These are phyloP conservation scores for Xylariaceae sp. DNA, from an alignment of 2,329 filamentous ascomycete genomes.

Conservation along the genomic window DNA sequence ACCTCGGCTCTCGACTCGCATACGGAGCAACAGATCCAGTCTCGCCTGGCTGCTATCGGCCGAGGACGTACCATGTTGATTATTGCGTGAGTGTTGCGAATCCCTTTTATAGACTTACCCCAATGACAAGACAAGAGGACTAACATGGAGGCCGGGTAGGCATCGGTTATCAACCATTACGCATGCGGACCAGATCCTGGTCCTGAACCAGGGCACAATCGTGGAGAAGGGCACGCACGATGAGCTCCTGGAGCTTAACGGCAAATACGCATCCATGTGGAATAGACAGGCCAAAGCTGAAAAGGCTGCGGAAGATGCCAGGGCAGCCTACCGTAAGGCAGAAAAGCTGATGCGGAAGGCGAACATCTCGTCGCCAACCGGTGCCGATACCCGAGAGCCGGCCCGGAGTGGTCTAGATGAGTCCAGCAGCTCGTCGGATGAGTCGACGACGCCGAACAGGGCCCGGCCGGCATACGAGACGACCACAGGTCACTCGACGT, in stretches of 20 bases:
- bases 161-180: slow-evolving; percentile 83
- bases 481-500: slow-evolving; percentile 12
- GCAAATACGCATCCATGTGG: slow-evolving; percentile 82
- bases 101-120: no score
- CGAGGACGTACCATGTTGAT: slow-evolving; percentile 87
- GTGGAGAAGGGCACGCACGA: slow-evolving; percentile 74
- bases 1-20: slow-evolving; percentile 88
- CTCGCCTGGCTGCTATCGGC: slow-evolving; percentile 74
- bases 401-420: slow-evolving; percentile 35
- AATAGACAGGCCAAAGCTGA: slow-evolving; percentile 79
- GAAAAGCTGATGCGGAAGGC: slow-evolving; percentile 44
- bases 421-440: slow-evolving; percentile 34
- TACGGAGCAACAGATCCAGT: slow-evolving; percentile 89
- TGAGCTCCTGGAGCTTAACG: slow-evolving; percentile 63
- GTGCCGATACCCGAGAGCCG: slow-evolving; percentile 24
- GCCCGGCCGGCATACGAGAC: no score
- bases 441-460: slow-evolving; percentile 20
- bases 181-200: slow-evolving; percentile 78
- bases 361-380: slow-evolving; percentile 37
- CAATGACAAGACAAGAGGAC: no score
- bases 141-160: slow-evolving; percentile 32
- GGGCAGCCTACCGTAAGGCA: slow-evolving; percentile 36
- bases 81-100: slow-evolving; percentile 67
- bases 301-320: slow-evolving; percentile 58
- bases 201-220: slow-evolving; percentile 70